Percentiles rank a stretch among this genome's conserved stretches.
phyloP scores from a whole-genome alignment of 108 stramenopile genomes.

The Bacterosira constricta region DNA sequence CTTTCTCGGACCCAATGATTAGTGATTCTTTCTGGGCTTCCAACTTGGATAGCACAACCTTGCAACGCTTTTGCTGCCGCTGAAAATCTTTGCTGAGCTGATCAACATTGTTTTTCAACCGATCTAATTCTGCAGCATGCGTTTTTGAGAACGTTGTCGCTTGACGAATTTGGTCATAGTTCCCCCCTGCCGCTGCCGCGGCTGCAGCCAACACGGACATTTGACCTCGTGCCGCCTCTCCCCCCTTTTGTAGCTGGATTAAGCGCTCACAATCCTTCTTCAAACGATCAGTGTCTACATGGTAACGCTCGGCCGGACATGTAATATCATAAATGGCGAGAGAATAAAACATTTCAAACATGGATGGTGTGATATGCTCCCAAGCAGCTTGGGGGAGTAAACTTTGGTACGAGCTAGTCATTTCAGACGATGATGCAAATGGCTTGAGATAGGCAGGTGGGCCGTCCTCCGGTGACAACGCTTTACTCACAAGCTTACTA shows the following conservation, averaged over 20 bases:
- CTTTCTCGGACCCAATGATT: conserved; percentile 34
- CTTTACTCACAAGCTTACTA: conserved; percentile 28
- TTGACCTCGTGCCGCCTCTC: conserved; percentile 23
- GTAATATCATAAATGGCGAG: conserved; percentile 73
- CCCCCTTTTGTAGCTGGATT: conserved; percentile 49
- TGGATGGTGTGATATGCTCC: conserved; percentile 49
- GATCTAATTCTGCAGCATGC: conserved; percentile 48
- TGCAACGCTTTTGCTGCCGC: conserved; percentile 68
- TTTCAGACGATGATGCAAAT: conserved; percentile 20
- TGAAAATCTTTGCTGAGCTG: conserved; percentile 60
- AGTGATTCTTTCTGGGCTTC: conserved; percentile 47
- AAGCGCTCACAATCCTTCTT: conserved; percentile 74
- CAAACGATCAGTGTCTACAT: conserved; percentile 63
- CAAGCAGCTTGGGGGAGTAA: conserved; percentile 55
- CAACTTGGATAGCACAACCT: conserved; percentile 42
- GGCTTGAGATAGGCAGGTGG: conserved; percentile 33
- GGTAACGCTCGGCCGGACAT: conserved; percentile 72
- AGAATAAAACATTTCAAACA: conserved; percentile 81
- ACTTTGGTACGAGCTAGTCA: conserved; percentile 23
- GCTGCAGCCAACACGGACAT: conserved; percentile 49
- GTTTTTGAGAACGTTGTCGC: conserved; percentile 51
- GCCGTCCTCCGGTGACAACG: conserved; percentile 11
- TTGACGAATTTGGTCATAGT: conserved; percentile 34
- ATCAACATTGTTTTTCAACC: conserved; percentile 54
- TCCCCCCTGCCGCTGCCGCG: conserved; percentile 49